Conservation (phyloP, 2,329 filamentous ascomycete genomes). For the Xylariaceae sp. region DNA sequence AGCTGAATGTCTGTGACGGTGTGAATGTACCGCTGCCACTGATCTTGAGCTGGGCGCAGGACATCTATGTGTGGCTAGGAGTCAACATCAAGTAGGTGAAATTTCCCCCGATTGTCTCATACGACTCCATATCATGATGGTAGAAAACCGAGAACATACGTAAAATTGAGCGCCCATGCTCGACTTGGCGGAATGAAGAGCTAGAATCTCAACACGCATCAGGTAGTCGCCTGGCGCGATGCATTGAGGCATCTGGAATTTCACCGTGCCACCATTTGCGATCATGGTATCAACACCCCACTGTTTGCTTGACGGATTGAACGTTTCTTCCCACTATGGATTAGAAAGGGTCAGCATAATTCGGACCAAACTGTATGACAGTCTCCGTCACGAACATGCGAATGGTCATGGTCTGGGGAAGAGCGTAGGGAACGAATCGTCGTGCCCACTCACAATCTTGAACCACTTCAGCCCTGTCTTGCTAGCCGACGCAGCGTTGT, state of each 20-base stretch:
- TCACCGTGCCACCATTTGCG: constrained; percentile 41
- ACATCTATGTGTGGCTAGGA: constrained; percentile 21
- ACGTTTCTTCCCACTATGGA: constrained; percentile 40
- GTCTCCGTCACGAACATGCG: no score
- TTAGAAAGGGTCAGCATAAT: no score
- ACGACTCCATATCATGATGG: no score
- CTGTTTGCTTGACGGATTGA: constrained; percentile 37
- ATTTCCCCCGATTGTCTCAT: background rate
- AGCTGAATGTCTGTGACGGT: constrained; percentile 37
- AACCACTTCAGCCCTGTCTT: constrained; percentile 46
- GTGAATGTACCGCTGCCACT: constrained; percentile 36
- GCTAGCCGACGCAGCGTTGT: constrained; percentile 43
- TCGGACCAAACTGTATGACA: no score
- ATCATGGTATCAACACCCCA: constrained; percentile 49
- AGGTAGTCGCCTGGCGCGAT: constrained; percentile 53
- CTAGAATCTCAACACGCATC: constrained; percentile 51
- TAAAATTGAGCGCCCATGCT: constrained; percentile 40
- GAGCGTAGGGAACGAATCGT: background rate
- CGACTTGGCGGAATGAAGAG: constrained; percentile 45
- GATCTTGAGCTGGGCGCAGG: constrained; percentile 40
- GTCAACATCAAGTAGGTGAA: constrained; percentile 2
- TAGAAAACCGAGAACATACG: constrained; percentile 11
- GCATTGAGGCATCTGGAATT: constrained; percentile 47
- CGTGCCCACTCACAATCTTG: constrained; percentile 38
- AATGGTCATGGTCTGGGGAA: background rate